Base-by-base conservation (phyloP, 176 grass and related monocot species). In the Stipa capillata region DNA sequence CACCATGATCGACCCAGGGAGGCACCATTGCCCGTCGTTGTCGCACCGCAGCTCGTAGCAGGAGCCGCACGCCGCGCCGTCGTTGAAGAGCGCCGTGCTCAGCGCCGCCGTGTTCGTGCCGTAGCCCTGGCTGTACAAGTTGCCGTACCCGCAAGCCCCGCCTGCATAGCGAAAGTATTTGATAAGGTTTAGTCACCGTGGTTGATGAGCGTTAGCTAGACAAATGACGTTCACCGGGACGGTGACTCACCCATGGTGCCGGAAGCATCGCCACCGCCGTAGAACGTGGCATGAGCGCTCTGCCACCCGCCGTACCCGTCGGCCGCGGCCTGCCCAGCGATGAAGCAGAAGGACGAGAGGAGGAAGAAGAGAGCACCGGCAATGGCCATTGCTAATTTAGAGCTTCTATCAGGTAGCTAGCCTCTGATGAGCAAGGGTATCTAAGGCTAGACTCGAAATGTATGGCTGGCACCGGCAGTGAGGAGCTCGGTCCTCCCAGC, bases 141-240 rank as follows among this genome's bases (percentile, higher is more conserved):
- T 97, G 9, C 94, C 94, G 67, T 97, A 97, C 5, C 94, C 94
- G 83, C 91, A 94, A 8, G 95, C 95, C 24, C 95, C 95, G 82
- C 95, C 95, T 97, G 82, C 51, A 73, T 23, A 51, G 11, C 59
- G 2, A 71, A 40, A 31, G 27, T 8, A 32, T n/a, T n/a, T n/a
- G n/a, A n/a, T n/a, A n/a, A n/a, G n/a, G n/a, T n/a, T n/a, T n/a
- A n/a, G n/a, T n/a, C n/a, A 5, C 62, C n/a, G n/a, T n/a, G n/a
- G n/a, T n/a, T n/a, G n/a, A n/a, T n/a, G 25, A 12, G 21, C 21
- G 37, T 42, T 12, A 36, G 8, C 5, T 34, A 18, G 7, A 40
- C 20, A 0, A 6, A 4, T 43, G 29, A 25, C 24, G 5, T 69
- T 72, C 52, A 63, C 80, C 77, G 7, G 7, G 47, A 12, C 0